phyloP scores from a whole-genome alignment of 345 rosid genomes.

The Mallotus nudiflorus region DNA sequence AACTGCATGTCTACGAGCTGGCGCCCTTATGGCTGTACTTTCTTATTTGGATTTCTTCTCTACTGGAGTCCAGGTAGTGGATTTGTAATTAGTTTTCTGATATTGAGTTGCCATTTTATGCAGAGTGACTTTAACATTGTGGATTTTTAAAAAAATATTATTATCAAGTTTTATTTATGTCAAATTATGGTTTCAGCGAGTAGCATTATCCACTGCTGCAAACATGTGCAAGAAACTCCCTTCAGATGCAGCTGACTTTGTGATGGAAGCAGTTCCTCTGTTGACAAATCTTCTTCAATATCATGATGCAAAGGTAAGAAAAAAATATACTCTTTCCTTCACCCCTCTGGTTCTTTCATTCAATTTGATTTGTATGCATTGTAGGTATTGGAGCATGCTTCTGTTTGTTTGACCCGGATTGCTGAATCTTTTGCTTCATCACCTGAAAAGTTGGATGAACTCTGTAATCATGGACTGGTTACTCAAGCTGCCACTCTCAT shows the following conservation, averaged over 20 bases:
- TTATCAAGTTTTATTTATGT: not conserved
- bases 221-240: constrained; percentile 99
- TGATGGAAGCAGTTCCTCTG: constrained; percentile 99
- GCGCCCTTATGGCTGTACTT: constrained; percentile 99
- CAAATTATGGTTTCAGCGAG: constrained; percentile 57
- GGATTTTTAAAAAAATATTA: constrained; percentile 4
- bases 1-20: constrained; percentile 98
- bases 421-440: constrained; percentile 94
- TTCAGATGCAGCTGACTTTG: constrained; percentile 98
- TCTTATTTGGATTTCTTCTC: constrained; percentile 98
- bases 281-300: constrained; percentile 96
- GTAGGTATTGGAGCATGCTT: constrained; percentile 97
- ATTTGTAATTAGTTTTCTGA: not conserved
- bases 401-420: constrained; percentile 95
- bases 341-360: constrained; percentile 6
- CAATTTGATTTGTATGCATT: constrained; percentile 20
- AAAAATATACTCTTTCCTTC: no score
- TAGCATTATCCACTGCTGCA: constrained; percentile 97
- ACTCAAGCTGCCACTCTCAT: constrained; percentile 95
- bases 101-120: not conserved
- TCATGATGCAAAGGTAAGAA: constrained; percentile 83
- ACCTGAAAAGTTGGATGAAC: constrained; percentile 88
- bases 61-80: constrained; percentile 93
- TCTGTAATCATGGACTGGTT: constrained; percentile 95
- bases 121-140: not conserved